Evolutionary conservation across 352 stramenopile genomes (phyloP), one percentile per base, ranked within the genome.

Genomic region (Hyaloperonospora arabidopsidis): DNA sequence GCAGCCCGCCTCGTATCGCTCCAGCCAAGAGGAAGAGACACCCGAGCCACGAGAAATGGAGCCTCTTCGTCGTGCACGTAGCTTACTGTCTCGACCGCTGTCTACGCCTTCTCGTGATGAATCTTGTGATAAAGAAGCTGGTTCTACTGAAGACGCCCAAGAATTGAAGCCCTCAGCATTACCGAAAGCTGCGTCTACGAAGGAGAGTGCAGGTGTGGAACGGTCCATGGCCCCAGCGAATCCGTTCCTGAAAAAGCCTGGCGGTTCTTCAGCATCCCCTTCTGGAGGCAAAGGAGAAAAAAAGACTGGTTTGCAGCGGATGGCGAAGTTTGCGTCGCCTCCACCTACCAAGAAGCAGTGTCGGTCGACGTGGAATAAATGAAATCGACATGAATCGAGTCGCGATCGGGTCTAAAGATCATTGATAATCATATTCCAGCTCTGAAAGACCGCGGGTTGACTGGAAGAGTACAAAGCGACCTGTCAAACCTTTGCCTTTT

Each of bases 231-330:
- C 74, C 22, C 79, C 79, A 2, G 61, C 68, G 17, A 89, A 89
- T 51, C 79, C 79, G 57, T 89, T 89, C 45, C 46, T 89, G 15
- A 89, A 87, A 57, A 86, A 85, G 25, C 52, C 79, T 6, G 41
- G 38, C 2, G 40, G 25, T 14, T 65, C 52, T 4, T 44, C 51
- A 10, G 48, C 57, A 2, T 63, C 61, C 0, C 50, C 52, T 7
- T 59, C 61, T 23, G 18, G 15, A 47, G 38, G 12, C 50, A 43
- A 19, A 14, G 44, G 47, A 17, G 46, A 52, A n/a, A 81, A 79
- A 49, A 74, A 72, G 56, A 74, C 52, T 5, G 79, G 79, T 2
- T 57, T 89, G 23, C 73, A 84, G 45, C 67, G 76, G 14, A 56
- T 89, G 41, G 72, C 76, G 25, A 79, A 86, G 55, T 89, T 89